phyloP scores from a whole-genome alignment of 306 rosid genomes.

The Gynostemma pentaphyllum region DNA sequence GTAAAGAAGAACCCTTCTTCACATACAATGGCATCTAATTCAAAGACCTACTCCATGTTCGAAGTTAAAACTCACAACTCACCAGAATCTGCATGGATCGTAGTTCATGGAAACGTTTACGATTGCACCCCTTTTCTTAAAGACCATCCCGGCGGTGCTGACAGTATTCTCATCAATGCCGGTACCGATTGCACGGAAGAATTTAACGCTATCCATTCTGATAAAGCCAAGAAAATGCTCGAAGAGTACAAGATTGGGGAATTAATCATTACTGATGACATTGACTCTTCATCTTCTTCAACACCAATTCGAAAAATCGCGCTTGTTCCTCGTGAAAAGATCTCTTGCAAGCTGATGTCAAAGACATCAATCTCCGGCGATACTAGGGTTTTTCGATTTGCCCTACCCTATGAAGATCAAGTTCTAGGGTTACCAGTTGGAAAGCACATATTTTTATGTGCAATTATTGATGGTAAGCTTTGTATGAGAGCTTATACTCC shows the following conservation, averaged over 20 bases:
- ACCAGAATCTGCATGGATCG: slow-evolving; percentile 56
- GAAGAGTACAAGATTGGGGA: slow-evolving; percentile 56
- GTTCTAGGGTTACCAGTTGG: slow-evolving; percentile 62
- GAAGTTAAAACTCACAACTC: slow-evolving; percentile 49
- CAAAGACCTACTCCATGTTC: slow-evolving; percentile 30
- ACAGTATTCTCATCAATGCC: slow-evolving; percentile 84
- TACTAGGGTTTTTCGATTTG: slow-evolving; percentile 50
- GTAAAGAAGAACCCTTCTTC: slow-evolving; percentile 47
- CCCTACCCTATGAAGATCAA: slow-evolving; percentile 40
- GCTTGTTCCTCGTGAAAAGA: slow-evolving; percentile 48
- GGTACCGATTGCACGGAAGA: slow-evolving; percentile 88
- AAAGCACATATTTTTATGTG: slow-evolving; percentile 61
- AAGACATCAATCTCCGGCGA: slow-evolving; percentile 48
- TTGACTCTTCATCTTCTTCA: slow-evolving; percentile 37
- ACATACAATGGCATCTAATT: slow-evolving; percentile 41
- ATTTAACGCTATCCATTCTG: slow-evolving; percentile 84
- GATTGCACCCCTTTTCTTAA: slow-evolving; percentile 64
- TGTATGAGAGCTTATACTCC: slow-evolving; percentile 96
- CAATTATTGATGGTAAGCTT: slow-evolving; percentile 39
- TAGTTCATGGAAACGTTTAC: slow-evolving; percentile 53
- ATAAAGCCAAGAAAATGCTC: slow-evolving; percentile 63
- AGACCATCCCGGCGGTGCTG: slow-evolving; percentile 74
- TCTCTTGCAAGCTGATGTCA: slow-evolving; percentile 44
- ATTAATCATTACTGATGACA: slow-evolving; percentile 28
- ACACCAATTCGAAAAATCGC: slow-evolving; percentile 19